Evolutionary conservation across 2,329 filamentous ascomycete species (phyloP).

Genomic region (Neonectria ditissima): DNA sequence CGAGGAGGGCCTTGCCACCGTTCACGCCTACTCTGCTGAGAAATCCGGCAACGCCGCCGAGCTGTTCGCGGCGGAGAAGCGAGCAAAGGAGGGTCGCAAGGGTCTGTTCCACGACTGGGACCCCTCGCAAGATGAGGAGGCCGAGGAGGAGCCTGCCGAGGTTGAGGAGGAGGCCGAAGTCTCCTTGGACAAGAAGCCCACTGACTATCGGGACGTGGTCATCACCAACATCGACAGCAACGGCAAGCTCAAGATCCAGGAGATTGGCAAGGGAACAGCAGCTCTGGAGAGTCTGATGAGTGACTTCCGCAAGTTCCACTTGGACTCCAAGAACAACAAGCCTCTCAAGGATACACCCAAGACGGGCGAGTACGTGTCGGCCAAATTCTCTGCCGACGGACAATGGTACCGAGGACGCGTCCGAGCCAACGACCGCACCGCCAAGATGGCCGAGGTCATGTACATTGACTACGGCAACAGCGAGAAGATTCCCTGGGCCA

Average conservation of each 20-base stretch:
- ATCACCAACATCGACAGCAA: conserved; percentile 89
- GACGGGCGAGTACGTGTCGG: conserved; percentile 90
- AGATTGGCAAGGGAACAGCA: conserved; percentile 87
- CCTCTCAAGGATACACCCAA: conserved; percentile 83
- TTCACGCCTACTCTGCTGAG: conserved; percentile 95
- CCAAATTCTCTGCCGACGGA: conserved; percentile 88
- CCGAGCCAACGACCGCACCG: conserved; percentile 90
- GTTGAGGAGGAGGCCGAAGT: conserved; percentile 61
- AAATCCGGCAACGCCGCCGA: conserved; percentile 91
- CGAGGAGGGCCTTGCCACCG: conserved; percentile 91
- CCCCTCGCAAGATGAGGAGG: conserved; percentile 82
- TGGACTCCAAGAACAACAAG: conserved; percentile 83
- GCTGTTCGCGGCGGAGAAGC: conserved; percentile 87
- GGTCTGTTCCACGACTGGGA: conserved; percentile 96
- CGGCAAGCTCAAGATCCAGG: conserved; percentile 89
- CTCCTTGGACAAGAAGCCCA: conserved; percentile 72
- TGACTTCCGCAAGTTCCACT: conserved; percentile 90
- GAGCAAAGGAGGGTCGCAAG: conserved; percentile 89
- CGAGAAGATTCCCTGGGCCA: conserved; percentile 87
- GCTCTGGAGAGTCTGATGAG: conserved; percentile 89
- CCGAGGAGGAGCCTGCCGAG: conserved; percentile 66
- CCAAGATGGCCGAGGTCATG: conserved; percentile 88
- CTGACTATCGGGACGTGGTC: conserved; percentile 92
- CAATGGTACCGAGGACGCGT: conserved; percentile 96
- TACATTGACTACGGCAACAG: conserved; percentile 98